A percentile compares a stretch with the other conserved stretches of the same genome.
These are phyloP conservation scores for Moniliophthora roreri DNA, from an alignment of 1,284 basidiomycete species.

Conservation along the genomic window DNA sequence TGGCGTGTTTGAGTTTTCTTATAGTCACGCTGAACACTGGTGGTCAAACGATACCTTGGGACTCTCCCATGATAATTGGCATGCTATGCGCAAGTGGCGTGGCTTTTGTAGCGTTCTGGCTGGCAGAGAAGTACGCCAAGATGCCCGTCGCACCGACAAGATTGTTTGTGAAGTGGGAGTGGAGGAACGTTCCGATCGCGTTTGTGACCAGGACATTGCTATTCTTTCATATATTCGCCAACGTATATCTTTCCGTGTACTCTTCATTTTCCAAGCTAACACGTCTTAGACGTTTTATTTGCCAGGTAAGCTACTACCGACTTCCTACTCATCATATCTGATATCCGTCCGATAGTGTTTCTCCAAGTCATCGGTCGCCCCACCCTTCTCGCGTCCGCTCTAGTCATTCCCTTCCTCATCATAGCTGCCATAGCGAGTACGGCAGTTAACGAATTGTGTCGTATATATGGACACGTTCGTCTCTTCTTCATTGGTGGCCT, in stretches of 20 bases:
- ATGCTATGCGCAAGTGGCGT: conserved; percentile 25
- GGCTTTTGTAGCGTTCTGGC: conserved; percentile 25
- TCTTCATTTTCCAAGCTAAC: conserved; percentile 4
- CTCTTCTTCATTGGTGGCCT: conserved; percentile 21
- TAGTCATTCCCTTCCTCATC: conserved; percentile 30
- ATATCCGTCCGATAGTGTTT: conserved; percentile 22
- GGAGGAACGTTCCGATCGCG: conserved; percentile 33
- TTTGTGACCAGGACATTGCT: conserved; percentile 28
- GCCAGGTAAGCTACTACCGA: conserved; percentile 23
- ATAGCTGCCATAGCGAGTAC: conserved; percentile 28
- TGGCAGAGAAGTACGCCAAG: conserved; percentile 26
- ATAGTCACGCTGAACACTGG: conserved; percentile 32
- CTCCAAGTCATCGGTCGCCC: conserved; percentile 32
- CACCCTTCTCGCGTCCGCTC: conserved; percentile 26
- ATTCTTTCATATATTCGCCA: conserved; percentile 33
- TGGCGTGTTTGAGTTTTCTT: conserved; percentile 26
- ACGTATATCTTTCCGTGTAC: conserved; percentile 19
- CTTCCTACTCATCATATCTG: background rate
- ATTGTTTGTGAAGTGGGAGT: conserved; percentile 29
- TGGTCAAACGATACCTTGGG: conserved; percentile 30
- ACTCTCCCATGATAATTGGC: conserved; percentile 28
- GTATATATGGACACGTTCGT: conserved; percentile 21
- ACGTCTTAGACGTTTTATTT: conserved; percentile 30
- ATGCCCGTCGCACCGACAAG: conserved; percentile 28
- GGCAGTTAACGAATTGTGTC: conserved; percentile 19